These are phyloP conservation scores for Diplotaxis tenuifolia DNA, from an alignment of 345 rosid species.

Conservation along the genomic window DNA sequence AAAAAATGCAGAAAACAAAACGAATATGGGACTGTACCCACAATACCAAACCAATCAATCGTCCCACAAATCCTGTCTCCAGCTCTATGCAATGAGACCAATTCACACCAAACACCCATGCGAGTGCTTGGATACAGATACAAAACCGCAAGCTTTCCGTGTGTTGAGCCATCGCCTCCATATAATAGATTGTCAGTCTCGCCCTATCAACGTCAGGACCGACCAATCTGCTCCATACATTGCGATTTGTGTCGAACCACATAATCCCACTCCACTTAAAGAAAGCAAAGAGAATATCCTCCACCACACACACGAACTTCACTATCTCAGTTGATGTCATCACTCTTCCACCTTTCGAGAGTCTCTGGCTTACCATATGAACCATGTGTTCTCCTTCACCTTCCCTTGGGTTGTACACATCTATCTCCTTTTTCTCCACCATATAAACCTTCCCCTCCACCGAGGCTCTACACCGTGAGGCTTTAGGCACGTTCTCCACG, in stretches of 20 bases:
- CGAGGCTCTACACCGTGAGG: not conserved
- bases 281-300: not conserved
- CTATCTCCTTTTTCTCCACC: not conserved
- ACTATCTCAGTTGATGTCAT: no score
- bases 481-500: not conserved
- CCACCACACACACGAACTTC: not conserved
- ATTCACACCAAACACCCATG: not conserved
- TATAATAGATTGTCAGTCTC: no score
- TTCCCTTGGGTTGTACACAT: not conserved
- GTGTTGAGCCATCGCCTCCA: no score
- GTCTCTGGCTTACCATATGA: not conserved
- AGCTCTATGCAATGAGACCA: not conserved
- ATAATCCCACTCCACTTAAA: not conserved
- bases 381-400: not conserved
- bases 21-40: not conserved
- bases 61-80: not conserved
- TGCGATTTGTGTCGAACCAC: not conserved
- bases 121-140: no score
- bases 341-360: not conserved
- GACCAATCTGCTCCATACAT: not conserved
- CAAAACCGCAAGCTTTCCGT: no score
- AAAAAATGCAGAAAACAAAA: not conserved
- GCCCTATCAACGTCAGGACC: no score
- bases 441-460: not conserved
- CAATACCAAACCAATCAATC: not conserved